phyloP scores from a whole-genome alignment of 805 yeast genomes.

The Saccharomycopsis fodiens region DNA sequence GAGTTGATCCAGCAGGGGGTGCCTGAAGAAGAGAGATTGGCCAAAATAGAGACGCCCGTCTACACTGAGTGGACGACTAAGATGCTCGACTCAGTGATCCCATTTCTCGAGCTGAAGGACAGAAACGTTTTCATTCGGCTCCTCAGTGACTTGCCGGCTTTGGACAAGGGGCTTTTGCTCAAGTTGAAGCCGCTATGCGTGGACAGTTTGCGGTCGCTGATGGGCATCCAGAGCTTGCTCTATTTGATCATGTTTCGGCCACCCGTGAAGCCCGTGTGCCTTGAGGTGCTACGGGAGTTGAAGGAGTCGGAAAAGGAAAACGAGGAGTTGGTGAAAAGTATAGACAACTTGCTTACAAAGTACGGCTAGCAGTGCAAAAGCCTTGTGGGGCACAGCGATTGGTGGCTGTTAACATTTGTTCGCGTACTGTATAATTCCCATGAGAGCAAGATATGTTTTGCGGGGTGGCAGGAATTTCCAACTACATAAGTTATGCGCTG shows the following conservation, averaged over 20 bases:
- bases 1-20: constrained; percentile 20
- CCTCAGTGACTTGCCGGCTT: constrained; percentile 78
- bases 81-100: constrained; percentile 71
- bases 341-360: constrained; percentile 13
- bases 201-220: constrained; percentile 74
- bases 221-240: constrained; percentile 79
- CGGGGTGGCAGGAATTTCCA: too few relatives aligned
- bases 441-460: too few relatives aligned
- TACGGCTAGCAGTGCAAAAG: too few relatives aligned
- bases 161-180: constrained; percentile 53
- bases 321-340: constrained; percentile 41
- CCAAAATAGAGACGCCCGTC: constrained; percentile 32
- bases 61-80: constrained; percentile 67
- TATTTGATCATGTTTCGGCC: constrained; percentile 86
- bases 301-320: constrained; percentile 32
- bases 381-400: too few relatives aligned
- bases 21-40: constrained; percentile 30
- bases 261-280: constrained; percentile 54
- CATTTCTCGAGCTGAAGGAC: constrained; percentile 77
- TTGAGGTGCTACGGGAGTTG: constrained; percentile 41
- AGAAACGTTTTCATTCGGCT: constrained; percentile 74
- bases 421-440: too few relatives aligned
- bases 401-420: too few relatives aligned
- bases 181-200: constrained; percentile 66
- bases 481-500: too few relatives aligned